These are phyloP conservation scores for Bruguiera gymnorhiza DNA, from an alignment of 345 rosid species.

Conservation along the genomic window DNA sequence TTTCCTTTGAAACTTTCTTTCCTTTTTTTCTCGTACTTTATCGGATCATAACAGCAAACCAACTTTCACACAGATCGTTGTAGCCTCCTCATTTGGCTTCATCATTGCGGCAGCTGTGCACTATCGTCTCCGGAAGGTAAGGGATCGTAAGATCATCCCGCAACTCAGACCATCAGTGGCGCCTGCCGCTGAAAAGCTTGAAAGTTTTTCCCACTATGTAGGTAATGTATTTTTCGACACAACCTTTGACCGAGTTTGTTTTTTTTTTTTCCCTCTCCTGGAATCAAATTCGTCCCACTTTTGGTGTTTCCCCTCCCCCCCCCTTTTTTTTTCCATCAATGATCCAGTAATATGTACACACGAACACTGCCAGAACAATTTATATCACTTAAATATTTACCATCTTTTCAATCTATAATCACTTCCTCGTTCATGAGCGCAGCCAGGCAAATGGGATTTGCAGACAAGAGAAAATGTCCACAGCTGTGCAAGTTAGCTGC, in stretches of 20 bases:
- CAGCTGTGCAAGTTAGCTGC: constrained; percentile 62
- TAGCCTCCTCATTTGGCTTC: constrained; percentile 65
- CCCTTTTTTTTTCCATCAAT: neutral
- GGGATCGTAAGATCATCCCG: constrained; percentile 64
- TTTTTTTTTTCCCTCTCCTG: neutral
- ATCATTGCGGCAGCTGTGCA: constrained; percentile 63
- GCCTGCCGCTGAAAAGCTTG: constrained; percentile 48
- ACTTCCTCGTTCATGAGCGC: constrained; percentile 6
- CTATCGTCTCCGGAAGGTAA: constrained; percentile 41
- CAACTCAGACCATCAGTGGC: constrained; percentile 38
- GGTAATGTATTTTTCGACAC: constrained; percentile 33
- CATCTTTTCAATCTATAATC: neutral
- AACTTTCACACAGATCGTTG: constrained; percentile 51
- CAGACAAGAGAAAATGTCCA: constrained; percentile 62
- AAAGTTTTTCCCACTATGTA: constrained; percentile 74
- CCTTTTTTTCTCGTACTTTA: neutral
- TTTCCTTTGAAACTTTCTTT: neutral
- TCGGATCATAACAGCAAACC: constrained; percentile 46
- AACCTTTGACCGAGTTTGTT: neutral
- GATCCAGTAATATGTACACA: too few species aligned
- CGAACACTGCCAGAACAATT: too few species aligned
- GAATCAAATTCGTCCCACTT: too few species aligned
- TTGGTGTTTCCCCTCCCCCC: neutral
- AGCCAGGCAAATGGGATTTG: constrained; percentile 85
- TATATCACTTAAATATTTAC: too few species aligned